Evolutionary conservation across 208 protist genomes (phyloP).

Genomic region (Leishmania guyanensis): DNA sequence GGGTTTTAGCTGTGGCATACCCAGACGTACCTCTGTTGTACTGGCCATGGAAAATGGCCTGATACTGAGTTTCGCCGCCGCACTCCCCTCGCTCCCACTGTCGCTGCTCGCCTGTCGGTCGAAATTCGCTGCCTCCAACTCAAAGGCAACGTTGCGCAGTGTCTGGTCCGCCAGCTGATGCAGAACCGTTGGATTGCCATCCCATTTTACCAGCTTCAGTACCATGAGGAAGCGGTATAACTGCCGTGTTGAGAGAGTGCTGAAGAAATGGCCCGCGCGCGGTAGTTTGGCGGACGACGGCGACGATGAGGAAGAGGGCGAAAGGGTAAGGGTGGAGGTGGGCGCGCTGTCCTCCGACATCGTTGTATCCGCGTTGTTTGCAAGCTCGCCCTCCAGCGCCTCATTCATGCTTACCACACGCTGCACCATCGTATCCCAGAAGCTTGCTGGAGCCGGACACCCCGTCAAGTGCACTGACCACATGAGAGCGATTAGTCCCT

Average conservation of each 20-base stretch:
- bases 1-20: background rate
- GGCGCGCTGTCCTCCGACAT: background rate
- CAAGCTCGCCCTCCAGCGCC: constrained; percentile 28
- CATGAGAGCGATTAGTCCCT: constrained; percentile 67
- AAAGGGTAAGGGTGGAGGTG: background rate
- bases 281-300: background rate
- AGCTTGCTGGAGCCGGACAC: constrained; percentile 52
- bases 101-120: background rate
- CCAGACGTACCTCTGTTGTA: background rate
- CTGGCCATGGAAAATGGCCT: background rate
- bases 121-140: constrained; percentile 47
- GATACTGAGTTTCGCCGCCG: background rate
- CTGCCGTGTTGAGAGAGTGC: constrained; percentile 74
- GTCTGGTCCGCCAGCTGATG: constrained; percentile 67
- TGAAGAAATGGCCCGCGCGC: constrained; percentile 68
- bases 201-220: constrained; percentile 54
- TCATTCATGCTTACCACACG: constrained; percentile 58
- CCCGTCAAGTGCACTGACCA: constrained; percentile 54
- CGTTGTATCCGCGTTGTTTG: background rate
- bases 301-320: background rate
- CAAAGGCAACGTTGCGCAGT: constrained; percentile 80
- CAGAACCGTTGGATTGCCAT: constrained; percentile 41
- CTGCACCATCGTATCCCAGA: constrained; percentile 56
- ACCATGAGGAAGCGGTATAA: constrained; percentile 71
- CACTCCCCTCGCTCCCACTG: background rate